Conservation (phyloP, 2,329 filamentous ascomycete species). For the Ophioceras dolichostomum region DNA sequence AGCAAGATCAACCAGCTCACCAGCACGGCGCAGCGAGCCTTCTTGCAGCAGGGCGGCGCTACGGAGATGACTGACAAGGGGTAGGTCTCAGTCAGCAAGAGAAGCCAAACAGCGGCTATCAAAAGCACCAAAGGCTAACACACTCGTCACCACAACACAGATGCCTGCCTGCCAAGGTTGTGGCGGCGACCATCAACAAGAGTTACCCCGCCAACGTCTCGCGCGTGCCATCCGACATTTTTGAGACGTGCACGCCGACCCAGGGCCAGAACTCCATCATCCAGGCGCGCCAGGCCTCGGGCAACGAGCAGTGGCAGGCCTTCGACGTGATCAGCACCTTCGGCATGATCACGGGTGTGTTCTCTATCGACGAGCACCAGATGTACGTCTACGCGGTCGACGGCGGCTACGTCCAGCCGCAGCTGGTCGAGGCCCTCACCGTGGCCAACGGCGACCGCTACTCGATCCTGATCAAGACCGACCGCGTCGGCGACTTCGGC, state of each 20-base stretch:
- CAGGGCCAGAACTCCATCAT: constrained; percentile 29
- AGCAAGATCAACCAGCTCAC: constrained; percentile 28
- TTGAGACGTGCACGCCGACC: constrained; percentile 34
- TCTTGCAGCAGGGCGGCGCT: constrained; percentile 15
- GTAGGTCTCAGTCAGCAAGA: no score
- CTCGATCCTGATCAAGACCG: constrained; percentile 34
- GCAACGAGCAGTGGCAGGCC: constrained; percentile 31
- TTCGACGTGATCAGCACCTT: constrained; percentile 42
- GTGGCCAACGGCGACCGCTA: constrained; percentile 41
- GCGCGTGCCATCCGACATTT: constrained; percentile 27
- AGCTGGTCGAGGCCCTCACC: constrained; percentile 31
- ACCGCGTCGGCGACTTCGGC: constrained; percentile 35
- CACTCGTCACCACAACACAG: no score
- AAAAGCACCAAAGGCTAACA: neutral
- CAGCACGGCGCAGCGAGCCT: constrained; percentile 16
- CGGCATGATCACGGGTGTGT: constrained; percentile 28
- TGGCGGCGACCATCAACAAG: constrained; percentile 18
- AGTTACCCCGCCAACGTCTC: constrained; percentile 16
- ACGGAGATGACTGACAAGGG: constrained; percentile 27
- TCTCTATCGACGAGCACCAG: constrained; percentile 39
- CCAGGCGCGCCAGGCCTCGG: constrained; percentile 14
- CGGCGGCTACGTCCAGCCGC: constrained; percentile 39
- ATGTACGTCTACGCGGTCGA: constrained; percentile 43
- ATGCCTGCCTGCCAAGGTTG: constrained; percentile 26
- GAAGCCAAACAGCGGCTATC: no score